Conservation (phyloP, 2,329 filamentous ascomycete species). For the Aureobasidium sp. region DNA sequence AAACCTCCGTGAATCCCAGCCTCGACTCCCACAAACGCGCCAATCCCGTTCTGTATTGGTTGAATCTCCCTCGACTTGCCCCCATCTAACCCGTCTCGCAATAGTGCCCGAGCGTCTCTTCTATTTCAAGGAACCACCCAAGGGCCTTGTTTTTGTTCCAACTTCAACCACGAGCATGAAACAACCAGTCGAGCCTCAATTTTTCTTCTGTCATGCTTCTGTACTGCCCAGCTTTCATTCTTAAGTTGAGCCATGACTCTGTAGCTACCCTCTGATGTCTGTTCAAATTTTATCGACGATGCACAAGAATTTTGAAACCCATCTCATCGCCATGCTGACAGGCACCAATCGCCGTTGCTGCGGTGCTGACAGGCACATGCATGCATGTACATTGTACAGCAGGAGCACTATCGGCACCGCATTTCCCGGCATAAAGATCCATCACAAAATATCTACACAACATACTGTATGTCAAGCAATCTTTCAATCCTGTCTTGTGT, state of each 20-base stretch:
- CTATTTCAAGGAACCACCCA: constrained; percentile 10
- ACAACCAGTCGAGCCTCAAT: not conserved
- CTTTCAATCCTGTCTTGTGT: not conserved
- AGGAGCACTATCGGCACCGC: not conserved
- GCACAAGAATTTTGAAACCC: not conserved
- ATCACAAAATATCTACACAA: not conserved
- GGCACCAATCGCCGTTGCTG: constrained; percentile 7
- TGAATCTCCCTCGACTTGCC: constrained; percentile 12
- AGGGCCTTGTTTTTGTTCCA: constrained; percentile 2
- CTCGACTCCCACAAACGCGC: not conserved
- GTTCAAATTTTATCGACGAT: constrained; percentile 1
- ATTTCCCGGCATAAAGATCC: not conserved
- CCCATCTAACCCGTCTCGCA: constrained; percentile 9
- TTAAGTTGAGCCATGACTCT: not conserved
- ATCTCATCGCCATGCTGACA: not conserved
- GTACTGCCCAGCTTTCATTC: not conserved
- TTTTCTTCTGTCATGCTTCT: not conserved
- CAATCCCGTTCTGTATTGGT: constrained; percentile 5
- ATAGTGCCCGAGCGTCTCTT: constrained; percentile 5
- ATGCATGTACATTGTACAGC: not conserved
- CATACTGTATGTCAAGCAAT: not conserved
- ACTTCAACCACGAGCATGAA: not conserved
- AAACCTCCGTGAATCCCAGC: constrained; percentile 1
- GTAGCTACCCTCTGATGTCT: not conserved
- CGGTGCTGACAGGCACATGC: constrained; percentile 8